Evolutionary conservation across 345 rosid species (phyloP), one percentile per base, ranked within the genome.

Genomic region (Rhodamnia rubescens): DNA sequence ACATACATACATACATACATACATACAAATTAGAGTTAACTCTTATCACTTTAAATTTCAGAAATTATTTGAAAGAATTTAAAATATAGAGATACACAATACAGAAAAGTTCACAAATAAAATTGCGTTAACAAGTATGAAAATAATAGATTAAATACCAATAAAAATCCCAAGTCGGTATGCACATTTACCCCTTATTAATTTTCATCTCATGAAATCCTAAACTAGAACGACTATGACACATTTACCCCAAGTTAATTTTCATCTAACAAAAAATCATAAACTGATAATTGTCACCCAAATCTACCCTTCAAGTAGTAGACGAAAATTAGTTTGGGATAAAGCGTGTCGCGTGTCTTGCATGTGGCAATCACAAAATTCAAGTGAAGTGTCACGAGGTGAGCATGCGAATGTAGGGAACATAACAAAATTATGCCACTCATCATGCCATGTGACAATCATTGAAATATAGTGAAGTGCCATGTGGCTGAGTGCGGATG

Each of bases 401-500:
- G 1, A 59, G 1, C 29, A 59, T 14, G 74, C 5, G 0, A 59
- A 59, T 59, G 20, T 14, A 8, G 9, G 4, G 5, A 20, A 59
- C 14, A 9, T 0, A 18, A 59, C 10, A 59, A 59, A n/a, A 59
- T 3, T 59, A 27, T 59, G 2, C 2, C 40, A 14, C 0, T 0
- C 6, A 40, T 61, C 40, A 61, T 27, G 20, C 74, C 40, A 27
- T 14, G 20, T 14, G 40, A 29, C 20, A 29, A 14, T 61, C 8
- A 3, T 14, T 27, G 40, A 61, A 61, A 0, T 4, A 61, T 27
- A 61, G 40, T 3, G 7, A 61, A 61, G 20, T 27, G 4, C 42
- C 40, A 61, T 1, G 3, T 29, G 20, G 32, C 0, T 36, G 10
- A 2, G 18, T 58, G 32, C 0, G 1, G 36, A n/a, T 5, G 15